Conservation (phyloP, 2,329 filamentous ascomycete genomes). For the Fusarium zealandicum region DNA sequence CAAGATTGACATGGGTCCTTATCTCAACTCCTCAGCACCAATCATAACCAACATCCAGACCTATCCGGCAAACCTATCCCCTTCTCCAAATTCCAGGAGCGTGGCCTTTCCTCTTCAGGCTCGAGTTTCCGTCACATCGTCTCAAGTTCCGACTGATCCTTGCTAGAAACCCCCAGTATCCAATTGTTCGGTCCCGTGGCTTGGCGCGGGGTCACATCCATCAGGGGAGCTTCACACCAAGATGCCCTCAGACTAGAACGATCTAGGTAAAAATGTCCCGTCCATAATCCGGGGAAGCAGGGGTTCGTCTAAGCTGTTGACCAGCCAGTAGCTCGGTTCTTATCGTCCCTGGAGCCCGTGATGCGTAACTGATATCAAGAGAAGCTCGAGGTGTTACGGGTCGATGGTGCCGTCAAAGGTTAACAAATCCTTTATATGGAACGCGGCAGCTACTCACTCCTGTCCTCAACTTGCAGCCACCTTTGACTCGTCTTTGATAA, state of each 20-base stretch:
- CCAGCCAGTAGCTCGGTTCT: not conserved
- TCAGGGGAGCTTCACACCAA: not conserved
- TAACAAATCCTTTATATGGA: constrained; percentile 23
- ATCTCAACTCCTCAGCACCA: constrained; percentile 6
- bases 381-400: not conserved
- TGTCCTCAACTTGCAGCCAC: not conserved
- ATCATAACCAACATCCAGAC: not conserved
- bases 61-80: not conserved
- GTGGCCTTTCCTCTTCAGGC: constrained; percentile 24
- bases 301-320: not conserved
- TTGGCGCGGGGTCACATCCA: constrained; percentile 17
- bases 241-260: constrained; percentile 17
- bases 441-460: not conserved
- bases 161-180: constrained; percentile 1
- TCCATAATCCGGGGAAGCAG: constrained; percentile 25
- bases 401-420: constrained; percentile 15
- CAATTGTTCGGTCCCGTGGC: constrained; percentile 3
- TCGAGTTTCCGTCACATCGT: constrained; percentile 20
- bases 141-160: not conserved
- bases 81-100: not conserved
- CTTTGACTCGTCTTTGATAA: not conserved
- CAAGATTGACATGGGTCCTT: constrained; percentile 11
- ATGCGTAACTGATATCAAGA: constrained; percentile 10
- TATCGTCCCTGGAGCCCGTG: constrained; percentile 12
- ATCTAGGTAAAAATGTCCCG: constrained; percentile 30